phyloP scores from a whole-genome alignment of 2,329 filamentous ascomycete genomes.

The Aspergillus amoenus region DNA sequence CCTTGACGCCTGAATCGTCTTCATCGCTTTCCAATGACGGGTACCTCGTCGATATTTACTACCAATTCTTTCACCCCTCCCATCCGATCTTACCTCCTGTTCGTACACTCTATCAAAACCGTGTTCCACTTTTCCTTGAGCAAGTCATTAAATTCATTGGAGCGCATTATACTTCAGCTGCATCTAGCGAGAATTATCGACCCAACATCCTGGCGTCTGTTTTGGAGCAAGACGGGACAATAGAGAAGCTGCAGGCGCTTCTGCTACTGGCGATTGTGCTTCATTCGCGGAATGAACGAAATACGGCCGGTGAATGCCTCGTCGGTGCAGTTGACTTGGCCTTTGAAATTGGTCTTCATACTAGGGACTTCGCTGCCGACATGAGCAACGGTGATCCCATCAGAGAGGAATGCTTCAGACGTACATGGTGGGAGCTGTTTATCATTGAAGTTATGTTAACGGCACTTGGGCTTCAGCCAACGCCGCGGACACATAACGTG shows the following conservation, averaged over 20 bases:
- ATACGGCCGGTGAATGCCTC: constrained; percentile 67
- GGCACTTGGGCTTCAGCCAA: constrained; percentile 56
- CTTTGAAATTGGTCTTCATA: constrained; percentile 74
- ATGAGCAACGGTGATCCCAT: constrained; percentile 65
- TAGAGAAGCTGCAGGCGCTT: constrained; percentile 73
- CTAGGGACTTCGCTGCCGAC: constrained; percentile 62
- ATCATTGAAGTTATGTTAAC: constrained; percentile 83
- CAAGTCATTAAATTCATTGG: constrained; percentile 59
- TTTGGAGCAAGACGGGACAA: constrained; percentile 44
- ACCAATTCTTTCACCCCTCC: constrained; percentile 54
- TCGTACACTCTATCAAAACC: constrained; percentile 37
- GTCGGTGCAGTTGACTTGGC: constrained; percentile 68
- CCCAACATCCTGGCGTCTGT: constrained; percentile 32
- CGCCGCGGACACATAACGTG: constrained; percentile 68
- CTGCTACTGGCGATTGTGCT: constrained; percentile 74
- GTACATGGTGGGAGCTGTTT: constrained; percentile 89
- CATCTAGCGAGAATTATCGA: constrained; percentile 47
- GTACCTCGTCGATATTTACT: constrained; percentile 55
- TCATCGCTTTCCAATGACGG: constrained; percentile 33
- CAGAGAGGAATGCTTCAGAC: constrained; percentile 77
- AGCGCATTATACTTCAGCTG: constrained; percentile 51
- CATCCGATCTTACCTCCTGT: constrained; percentile 59
- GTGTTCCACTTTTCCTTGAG: constrained; percentile 48
- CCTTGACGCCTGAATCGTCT: constrained; percentile 38
- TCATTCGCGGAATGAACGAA: constrained; percentile 72